A percentile compares a stretch with the other conserved stretches of the same genome.
Conservation (phyloP, 371 early-diverging fungal genomes). For the Gilbertella persicaria region DNA sequence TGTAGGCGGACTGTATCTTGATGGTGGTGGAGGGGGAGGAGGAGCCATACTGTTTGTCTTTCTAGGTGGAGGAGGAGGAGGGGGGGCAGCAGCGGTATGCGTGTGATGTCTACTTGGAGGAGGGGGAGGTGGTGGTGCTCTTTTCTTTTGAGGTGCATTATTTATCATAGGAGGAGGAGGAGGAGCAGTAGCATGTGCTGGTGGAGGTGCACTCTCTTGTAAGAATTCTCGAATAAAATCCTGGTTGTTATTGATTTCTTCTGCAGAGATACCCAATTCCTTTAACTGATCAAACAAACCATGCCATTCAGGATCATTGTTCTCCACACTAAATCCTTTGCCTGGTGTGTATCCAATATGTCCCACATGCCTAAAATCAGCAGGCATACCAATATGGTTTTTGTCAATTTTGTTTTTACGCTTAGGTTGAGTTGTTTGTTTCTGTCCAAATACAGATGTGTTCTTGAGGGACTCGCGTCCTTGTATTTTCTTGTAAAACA, state of each 20-base stretch:
- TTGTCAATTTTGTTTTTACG: slow-evolving; percentile 63
- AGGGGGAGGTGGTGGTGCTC: slow-evolving; percentile 26
- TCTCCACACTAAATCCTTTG: slow-evolving; percentile 79
- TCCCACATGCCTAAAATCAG: slow-evolving; percentile 76
- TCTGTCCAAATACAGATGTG: neutral
- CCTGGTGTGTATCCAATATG: slow-evolving; percentile 81
- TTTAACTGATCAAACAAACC: slow-evolving; percentile 73
- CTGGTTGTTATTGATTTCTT: slow-evolving; percentile 57
- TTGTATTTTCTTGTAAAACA: slow-evolving; percentile 59
- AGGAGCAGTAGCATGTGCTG: neutral
- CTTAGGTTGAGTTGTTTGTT: slow-evolving; percentile 7
- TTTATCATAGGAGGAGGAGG: slow-evolving; percentile 14
- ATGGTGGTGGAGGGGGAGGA: slow-evolving; percentile 24
- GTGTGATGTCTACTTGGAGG: neutral
- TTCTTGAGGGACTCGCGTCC: slow-evolving; percentile 51
- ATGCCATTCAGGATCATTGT: slow-evolving; percentile 80
- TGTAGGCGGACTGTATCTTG: slow-evolving; percentile 4
- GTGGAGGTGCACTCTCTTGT: slow-evolving; percentile 26
- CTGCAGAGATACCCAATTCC: slow-evolving; percentile 81
- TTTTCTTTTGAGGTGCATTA: slow-evolving; percentile 11
- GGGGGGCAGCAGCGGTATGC: neutral
- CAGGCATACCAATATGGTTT: slow-evolving; percentile 73
- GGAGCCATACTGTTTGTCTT: slow-evolving; percentile 11
- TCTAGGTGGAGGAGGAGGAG: slow-evolving; percentile 30
- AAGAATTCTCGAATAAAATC: slow-evolving; percentile 55